phyloP scores from a whole-genome alignment of 495 filamentous ascomycete species.

The Aspergillus kassunensis region DNA sequence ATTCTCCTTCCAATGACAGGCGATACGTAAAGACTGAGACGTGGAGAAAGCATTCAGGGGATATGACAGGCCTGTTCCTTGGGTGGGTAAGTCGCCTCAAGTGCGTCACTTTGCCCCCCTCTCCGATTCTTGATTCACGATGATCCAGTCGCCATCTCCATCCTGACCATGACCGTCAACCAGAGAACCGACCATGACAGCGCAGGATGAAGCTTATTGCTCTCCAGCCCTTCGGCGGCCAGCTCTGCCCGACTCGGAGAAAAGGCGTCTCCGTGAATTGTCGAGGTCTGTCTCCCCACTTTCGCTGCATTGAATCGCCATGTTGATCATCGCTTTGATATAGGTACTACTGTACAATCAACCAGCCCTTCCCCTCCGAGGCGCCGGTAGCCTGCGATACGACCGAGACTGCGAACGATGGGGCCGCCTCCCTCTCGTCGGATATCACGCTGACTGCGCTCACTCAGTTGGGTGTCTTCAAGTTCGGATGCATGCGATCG shows the following conservation, averaged over 20 bases:
- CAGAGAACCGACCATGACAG: too few species aligned
- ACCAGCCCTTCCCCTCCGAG: not conserved
- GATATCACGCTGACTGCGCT: conserved; percentile 62
- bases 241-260: not conserved
- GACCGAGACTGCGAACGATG: conserved; percentile 9
- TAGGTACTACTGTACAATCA: conserved; percentile 29
- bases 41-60: too few species aligned
- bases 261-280: not conserved
- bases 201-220: not conserved
- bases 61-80: too few species aligned
- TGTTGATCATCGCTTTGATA: too few species aligned
- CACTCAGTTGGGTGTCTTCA: conserved; percentile 57
- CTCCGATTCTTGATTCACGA: too few species aligned
- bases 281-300: not conserved
- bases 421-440: conserved; percentile 25
- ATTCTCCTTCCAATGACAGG: too few species aligned
- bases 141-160: too few species aligned
- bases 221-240: not conserved
- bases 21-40: too few species aligned
- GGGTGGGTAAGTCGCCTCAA: too few species aligned
- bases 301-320: not conserved
- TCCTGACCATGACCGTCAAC: too few species aligned
- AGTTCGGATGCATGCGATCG: conserved; percentile 48
- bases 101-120: too few species aligned
- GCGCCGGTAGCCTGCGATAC: not conserved